Conservation (phyloP, 495 filamentous ascomycete genomes). For the Amphirosellinia nigrospora region DNA sequence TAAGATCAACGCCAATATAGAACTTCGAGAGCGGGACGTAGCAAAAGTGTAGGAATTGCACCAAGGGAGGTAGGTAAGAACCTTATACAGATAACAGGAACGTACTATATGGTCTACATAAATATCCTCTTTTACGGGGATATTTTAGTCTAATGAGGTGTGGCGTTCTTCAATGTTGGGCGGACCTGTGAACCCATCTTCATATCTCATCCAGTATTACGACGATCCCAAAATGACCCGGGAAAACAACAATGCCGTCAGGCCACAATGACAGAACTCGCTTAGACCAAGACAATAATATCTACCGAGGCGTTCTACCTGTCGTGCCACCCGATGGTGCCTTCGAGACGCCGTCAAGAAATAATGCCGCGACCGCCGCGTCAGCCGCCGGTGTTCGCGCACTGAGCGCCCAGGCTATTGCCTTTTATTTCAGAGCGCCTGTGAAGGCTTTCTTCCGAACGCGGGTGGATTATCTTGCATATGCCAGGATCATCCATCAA, state of each 20-base stretch:
- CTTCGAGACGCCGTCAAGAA: constrained; percentile 55
- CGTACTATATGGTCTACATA: background rate
- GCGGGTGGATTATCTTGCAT: constrained; percentile 76
- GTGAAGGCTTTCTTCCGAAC: constrained; percentile 90
- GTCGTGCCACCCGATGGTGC: constrained; percentile 43
- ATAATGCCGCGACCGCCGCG: constrained; percentile 74
- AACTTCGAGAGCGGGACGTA: background rate
- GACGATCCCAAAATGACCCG: constrained; percentile 37
- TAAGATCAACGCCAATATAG: background rate
- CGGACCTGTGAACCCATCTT: background rate
- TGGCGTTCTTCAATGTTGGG: background rate
- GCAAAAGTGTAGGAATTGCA: background rate
- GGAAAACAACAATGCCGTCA: constrained; percentile 40
- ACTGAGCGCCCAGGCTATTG: constrained; percentile 75
- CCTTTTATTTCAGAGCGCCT: constrained; percentile 89
- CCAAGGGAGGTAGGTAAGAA: no score
- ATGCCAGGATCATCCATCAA: constrained; percentile 52
- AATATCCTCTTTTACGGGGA: background rate
- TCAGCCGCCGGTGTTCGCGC: constrained; percentile 83
- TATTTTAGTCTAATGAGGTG: background rate
- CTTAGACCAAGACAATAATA: constrained; percentile 28
- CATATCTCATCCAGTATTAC: background rate
- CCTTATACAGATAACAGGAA: no score
- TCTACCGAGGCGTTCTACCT: constrained; percentile 46
- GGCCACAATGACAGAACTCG: constrained; percentile 37